Evolutionary conservation across 2,329 filamentous ascomycete species (phyloP).

Genomic region (Phaeosphaeriaceae sp.): DNA sequence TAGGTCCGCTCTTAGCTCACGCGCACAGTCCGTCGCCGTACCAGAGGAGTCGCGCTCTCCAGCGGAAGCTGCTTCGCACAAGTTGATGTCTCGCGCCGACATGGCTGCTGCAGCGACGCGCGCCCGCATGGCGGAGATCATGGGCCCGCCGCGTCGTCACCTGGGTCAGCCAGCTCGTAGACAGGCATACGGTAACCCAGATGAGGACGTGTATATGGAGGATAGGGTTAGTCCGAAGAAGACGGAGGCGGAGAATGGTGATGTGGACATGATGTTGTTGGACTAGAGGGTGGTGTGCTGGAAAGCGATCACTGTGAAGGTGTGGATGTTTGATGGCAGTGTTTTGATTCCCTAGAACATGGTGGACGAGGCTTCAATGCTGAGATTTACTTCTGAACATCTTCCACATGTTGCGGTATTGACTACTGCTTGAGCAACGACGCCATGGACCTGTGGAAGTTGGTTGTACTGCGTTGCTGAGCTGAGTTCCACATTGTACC

Average conservation of each 20-base stretch:
- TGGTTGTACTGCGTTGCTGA: too few species aligned
- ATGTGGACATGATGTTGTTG: background rate
- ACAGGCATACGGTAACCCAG: background rate
- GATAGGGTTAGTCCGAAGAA: background rate
- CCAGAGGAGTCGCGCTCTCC: background rate
- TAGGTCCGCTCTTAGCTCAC: background rate
- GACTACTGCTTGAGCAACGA: too few species aligned
- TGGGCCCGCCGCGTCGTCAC: slow-evolving; percentile 4
- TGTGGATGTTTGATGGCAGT: too few species aligned
- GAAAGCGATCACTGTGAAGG: background rate
- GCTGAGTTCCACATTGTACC: too few species aligned
- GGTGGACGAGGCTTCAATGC: too few species aligned
- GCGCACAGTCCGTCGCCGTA: background rate
- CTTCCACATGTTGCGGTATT: too few species aligned
- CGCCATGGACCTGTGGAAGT: too few species aligned
- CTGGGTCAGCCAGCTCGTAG: background rate
- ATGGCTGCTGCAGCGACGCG: slow-evolving; percentile 1
- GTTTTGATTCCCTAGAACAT: too few species aligned
- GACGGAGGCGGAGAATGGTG: background rate
- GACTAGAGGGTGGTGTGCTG: background rate
- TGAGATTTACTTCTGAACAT: too few species aligned
- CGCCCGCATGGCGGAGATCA: slow-evolving; percentile 5
- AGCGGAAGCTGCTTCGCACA: background rate
- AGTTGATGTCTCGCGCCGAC: background rate
- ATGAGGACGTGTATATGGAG: background rate